Base-by-base conservation (phyloP, 2,329 filamentous ascomycete genomes). In the Pseudodiploospora longispora region DNA sequence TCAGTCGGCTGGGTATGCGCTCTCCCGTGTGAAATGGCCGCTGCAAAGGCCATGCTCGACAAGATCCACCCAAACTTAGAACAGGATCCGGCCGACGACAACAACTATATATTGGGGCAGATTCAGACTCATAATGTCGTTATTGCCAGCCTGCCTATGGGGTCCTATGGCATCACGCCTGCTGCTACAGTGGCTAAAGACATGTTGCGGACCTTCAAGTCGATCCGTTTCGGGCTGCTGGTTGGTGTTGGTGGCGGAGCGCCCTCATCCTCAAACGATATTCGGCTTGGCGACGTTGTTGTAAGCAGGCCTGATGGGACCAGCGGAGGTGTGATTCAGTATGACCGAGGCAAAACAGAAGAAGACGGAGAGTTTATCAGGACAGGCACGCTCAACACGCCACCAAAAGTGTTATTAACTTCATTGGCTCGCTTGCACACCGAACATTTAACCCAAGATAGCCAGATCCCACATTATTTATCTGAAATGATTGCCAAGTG, bases 191-290 rank as follows among this genome's bases (percentile, higher is more conserved):
- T 34, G 12, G 41, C 41, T 32, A 31, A 36, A 10, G 33, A 43
- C n/a, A 32, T 41, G 29, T 7, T 41, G 9, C 8, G 8, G 4
- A 32, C 39, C 6, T 32, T 41, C 9, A 6, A 12, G 10, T 38
- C 34, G 8, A 43, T 43, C 12, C 41, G 41, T 19, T 38, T 43
- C n/a, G 36, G 36, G 4, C 35, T 43, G 6, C 37, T 43, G 41
- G 41, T 43, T 9, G 41, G 41, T 7, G 38, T 43, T 9, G 41
- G 35, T 10, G 36, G 41, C 8, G 41, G 41, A 3, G 41, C 30
- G 6, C 41, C 41, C 7, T 30, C 27, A 27, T 30, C 34, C 27
- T 19, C 29, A n/a, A 6, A 38, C 9, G 41, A 43, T 28, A 34
- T 43, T 10, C 27, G 35, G 4, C 8, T 43, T 5, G 41, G 41